A percentile compares a stretch with the other conserved stretches of the same genome.
phyloP scores from a whole-genome alignment of 2,329 filamentous ascomycete genomes.

The Aspergillus jensenii region DNA sequence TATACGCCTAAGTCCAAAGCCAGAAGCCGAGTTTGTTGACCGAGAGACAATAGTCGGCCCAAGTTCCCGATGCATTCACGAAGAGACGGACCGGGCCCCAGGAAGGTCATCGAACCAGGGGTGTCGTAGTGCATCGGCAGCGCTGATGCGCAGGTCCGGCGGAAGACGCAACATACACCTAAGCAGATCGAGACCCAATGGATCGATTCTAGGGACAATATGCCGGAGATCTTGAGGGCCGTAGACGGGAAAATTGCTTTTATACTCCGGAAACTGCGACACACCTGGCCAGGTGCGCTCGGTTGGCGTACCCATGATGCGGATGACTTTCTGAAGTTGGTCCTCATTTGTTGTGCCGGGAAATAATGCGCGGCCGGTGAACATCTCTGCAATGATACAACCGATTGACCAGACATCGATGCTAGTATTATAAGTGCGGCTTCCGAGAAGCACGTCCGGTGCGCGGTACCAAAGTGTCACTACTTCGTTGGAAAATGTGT shows the following conservation, averaged over 20 bases:
- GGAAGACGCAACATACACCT: conserved; percentile 83
- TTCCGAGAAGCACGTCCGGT: conserved; percentile 87
- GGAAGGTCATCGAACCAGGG: conserved; percentile 67
- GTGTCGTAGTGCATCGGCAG: conserved; percentile 77
- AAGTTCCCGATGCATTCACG: neutral
- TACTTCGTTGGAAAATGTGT: conserved; percentile 98
- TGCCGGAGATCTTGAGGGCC: conserved; percentile 80
- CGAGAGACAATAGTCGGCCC: neutral
- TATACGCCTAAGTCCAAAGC: neutral
- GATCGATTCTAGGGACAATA: conserved; percentile 83
- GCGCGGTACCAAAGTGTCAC: conserved; percentile 96
- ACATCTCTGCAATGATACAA: conserved; percentile 99
- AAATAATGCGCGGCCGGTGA: conserved; percentile 86
- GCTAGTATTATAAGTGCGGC: conserved; percentile 93
- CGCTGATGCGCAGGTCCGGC: conserved; percentile 83
- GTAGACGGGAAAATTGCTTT: conserved; percentile 85
- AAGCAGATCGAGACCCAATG: conserved; percentile 77
- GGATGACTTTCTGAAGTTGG: conserved; percentile 90
- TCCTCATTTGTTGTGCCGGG: conserved; percentile 96
- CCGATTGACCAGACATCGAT: conserved; percentile 98
- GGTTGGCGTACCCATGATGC: conserved; percentile 93
- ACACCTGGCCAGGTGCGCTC: conserved; percentile 93
- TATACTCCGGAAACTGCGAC: conserved; percentile 88
- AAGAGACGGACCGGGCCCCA: neutral
- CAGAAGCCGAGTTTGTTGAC: neutral